Percentiles rank a stretch among this genome's conserved stretches.
Conservation (phyloP, 331 rosid species). For the Rhamnella rubrinervis region DNA sequence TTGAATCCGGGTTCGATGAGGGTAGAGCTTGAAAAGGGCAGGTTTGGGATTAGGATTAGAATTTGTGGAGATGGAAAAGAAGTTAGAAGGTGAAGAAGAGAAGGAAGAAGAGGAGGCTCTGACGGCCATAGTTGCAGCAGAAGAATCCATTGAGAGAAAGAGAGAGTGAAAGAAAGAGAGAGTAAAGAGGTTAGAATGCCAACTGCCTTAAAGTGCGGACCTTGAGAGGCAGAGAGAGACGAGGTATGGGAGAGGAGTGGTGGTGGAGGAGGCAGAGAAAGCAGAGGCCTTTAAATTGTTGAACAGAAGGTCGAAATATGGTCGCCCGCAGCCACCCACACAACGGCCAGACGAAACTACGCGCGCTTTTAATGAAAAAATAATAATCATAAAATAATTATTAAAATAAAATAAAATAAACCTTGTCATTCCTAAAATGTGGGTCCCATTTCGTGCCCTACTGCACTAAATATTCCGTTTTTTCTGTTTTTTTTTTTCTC, state of each 20-base stretch:
- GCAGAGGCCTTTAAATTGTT: constrained; percentile 12
- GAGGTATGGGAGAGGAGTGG: neutral
- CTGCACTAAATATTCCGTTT: no score
- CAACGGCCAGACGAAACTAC: neutral
- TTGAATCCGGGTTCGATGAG: constrained; percentile 14
- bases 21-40: constrained; percentile 24
- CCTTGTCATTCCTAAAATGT: no score
- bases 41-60: constrained; percentile 10
- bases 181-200: no score
- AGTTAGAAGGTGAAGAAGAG: constrained; percentile 26
- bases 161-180: constrained; percentile 7
- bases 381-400: no score
- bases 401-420: no score
- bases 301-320: neutral
- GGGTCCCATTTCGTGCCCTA: no score
- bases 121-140: constrained; percentile 43
- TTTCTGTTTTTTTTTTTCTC: no score
- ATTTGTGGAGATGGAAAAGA: constrained; percentile 35
- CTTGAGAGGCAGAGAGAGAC: neutral
- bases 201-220: constrained; percentile 4
- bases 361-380: neutral
- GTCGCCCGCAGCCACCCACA: neutral
- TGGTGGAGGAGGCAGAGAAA: neutral
- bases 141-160: constrained; percentile 36
- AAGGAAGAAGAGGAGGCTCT: constrained; percentile 25